phyloP scores from a whole-genome alignment of 1,284 basidiomycete species.

The Pseudozyma tsukubaensis region DNA sequence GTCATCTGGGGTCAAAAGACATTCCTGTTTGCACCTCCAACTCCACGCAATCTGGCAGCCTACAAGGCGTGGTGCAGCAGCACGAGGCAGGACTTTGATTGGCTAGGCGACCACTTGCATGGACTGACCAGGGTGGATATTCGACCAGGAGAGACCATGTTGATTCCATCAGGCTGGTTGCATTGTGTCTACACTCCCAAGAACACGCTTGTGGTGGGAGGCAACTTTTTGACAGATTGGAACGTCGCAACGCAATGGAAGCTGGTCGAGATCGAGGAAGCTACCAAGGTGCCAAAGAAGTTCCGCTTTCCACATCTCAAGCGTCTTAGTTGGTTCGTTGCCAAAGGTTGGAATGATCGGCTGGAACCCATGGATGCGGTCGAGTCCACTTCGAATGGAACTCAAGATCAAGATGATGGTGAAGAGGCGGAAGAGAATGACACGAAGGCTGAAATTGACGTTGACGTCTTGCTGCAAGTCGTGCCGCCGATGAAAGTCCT shows the following conservation, averaged over 20 bases:
- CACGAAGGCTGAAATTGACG: background rate
- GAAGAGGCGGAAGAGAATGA: background rate
- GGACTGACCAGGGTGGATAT: conserved; percentile 87
- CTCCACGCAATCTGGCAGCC: conserved; percentile 84
- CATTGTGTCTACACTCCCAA: conserved; percentile 93
- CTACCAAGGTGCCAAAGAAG: conserved; percentile 91
- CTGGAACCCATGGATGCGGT: conserved; percentile 20
- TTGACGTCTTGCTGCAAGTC: conserved; percentile 7
- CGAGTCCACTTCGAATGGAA: too few species aligned
- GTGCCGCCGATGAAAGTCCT: conserved; percentile 30
- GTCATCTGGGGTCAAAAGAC: conserved; percentile 73
- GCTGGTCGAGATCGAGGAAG: conserved; percentile 89
- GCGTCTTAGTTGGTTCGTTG: conserved; percentile 69
- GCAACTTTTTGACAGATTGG: conserved; percentile 75
- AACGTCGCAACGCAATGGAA: conserved; percentile 74
- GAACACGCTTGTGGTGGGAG: conserved; percentile 94
- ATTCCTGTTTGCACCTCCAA: conserved; percentile 92
- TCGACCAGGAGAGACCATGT: conserved; percentile 87
- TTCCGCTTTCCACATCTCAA: conserved; percentile 83
- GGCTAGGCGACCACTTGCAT: conserved; percentile 91
- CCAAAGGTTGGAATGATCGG: conserved; percentile 48
- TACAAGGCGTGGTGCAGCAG: conserved; percentile 80
- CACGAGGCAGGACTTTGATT: conserved; percentile 84
- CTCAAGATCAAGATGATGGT: background rate
- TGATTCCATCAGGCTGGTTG: conserved; percentile 81